phyloP scores from a whole-genome alignment of 2,329 filamentous ascomycete species.

The Colletotrichum phormii region DNA sequence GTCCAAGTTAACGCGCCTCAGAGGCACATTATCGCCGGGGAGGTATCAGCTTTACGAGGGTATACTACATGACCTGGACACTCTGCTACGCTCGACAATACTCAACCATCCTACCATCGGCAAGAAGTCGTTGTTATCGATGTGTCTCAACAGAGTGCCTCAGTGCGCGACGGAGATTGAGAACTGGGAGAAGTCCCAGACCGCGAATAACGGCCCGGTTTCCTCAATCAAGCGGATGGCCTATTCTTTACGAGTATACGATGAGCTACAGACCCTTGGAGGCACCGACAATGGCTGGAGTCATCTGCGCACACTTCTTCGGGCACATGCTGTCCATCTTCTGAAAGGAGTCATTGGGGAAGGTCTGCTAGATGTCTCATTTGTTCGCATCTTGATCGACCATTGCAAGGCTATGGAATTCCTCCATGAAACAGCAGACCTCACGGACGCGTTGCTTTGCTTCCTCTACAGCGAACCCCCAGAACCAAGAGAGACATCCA shows the following conservation, averaged over 20 bases:
- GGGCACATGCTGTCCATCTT: conserved; percentile 59
- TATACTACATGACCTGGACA: conserved; percentile 46
- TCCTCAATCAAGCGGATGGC: conserved; percentile 50
- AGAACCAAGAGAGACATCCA: background rate
- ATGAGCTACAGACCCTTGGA: conserved; percentile 59
- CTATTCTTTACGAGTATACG: conserved; percentile 59
- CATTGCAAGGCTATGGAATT: conserved; percentile 53
- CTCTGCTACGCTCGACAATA: conserved; percentile 44
- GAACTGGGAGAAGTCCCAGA: conserved; percentile 51
- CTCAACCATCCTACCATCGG: background rate
- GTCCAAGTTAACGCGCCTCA: background rate
- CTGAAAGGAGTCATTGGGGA: conserved; percentile 55
- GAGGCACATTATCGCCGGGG: conserved; percentile 39
- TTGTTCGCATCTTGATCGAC: conserved; percentile 54
- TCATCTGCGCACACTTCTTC: conserved; percentile 56
- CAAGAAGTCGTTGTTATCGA: conserved; percentile 56
- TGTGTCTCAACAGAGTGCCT: conserved; percentile 62
- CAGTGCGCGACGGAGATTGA: conserved; percentile 60
- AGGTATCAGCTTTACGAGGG: conserved; percentile 47
- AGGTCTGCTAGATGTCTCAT: conserved; percentile 53
- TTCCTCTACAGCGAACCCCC: conserved; percentile 50
- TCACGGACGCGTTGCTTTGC: conserved; percentile 51
- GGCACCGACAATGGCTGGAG: conserved; percentile 55
- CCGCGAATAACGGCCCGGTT: conserved; percentile 50
- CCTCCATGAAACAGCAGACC: conserved; percentile 52